Base-by-base conservation (phyloP, 345 rosid species). In the Eucalyptus fibrosa region DNA sequence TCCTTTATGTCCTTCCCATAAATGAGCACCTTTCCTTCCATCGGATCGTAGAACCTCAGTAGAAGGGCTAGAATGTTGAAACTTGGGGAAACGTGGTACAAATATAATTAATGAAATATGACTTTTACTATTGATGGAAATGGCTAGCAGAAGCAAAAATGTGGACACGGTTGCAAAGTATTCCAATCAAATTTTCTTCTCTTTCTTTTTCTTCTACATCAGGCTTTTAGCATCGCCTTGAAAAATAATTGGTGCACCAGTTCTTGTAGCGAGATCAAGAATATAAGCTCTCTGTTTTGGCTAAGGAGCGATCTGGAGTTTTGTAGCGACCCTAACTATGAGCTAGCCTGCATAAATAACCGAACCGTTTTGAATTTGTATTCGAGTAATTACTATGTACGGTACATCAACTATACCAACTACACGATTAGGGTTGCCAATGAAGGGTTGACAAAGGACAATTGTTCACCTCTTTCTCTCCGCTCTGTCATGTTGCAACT, bases 31-130 rank as follows among this genome's bases (percentile, higher is more conserved):
- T 81, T 92, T 83, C 96, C 94, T 88, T 89, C 88, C 50, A 16
- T 30, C 6, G 94, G 91, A 88, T 94, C 93, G 28, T 95, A 94
- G 92, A 93, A 93, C 89, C 95, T 92, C 15, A 92, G 92, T 82
- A 95, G 15, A 83, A 94, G 93, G 83, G 96, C 95, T 19, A 95
- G 90, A 60, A 95, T 91, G n/a, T n/a, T n/a, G n/a, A n/a, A n/a
- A n/a, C n/a, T n/a, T n/a, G n/a, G n/a, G n/a, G n/a, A n/a, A n/a
- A n/a, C n/a, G n/a, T n/a, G n/a, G n/a, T n/a, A n/a, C n/a, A n/a
- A n/a, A n/a, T n/a, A n/a, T n/a, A n/a, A n/a, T n/a, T n/a, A n/a
- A n/a, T n/a, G n/a, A n/a, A n/a, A n/a, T n/a, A n/a, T n/a, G n/a
- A n/a, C n/a, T n/a, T n/a, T n/a, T n/a, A 17, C 18, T 51, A 23